These are phyloP conservation scores for Xylaria multiplex DNA, from an alignment of 2,329 filamentous ascomycete species.

Conservation along the genomic window DNA sequence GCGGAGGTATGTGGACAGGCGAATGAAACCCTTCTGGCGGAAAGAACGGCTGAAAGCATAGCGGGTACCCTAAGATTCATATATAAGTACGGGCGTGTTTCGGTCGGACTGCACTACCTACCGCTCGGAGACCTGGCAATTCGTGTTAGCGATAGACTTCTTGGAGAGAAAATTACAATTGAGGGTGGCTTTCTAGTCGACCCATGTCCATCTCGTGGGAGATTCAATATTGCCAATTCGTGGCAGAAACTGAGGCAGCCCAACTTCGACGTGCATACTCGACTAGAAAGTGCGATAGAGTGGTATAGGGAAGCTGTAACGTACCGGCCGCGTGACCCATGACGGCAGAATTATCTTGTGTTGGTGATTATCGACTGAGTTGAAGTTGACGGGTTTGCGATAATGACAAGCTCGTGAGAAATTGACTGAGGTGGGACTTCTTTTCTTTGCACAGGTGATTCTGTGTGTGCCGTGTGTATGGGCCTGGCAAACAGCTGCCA, in stretches of 20 bases:
- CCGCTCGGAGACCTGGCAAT: conserved; percentile 77
- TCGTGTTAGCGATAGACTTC: conserved; percentile 11
- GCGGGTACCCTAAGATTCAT: too few relatives aligned
- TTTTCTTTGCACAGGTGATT: conserved; percentile 32
- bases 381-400: conserved; percentile 39
- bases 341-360: conserved; percentile 65
- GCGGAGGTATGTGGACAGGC: conserved; percentile 91
- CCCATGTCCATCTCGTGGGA: background rate
- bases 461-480: conserved; percentile 35
- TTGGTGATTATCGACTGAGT: conserved; percentile 39
- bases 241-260: background rate
- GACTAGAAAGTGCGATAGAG: background rate
- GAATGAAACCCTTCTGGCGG: conserved; percentile 95
- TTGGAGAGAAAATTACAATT: background rate
- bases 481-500: conserved; percentile 25
- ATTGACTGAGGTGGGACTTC: conserved; percentile 44
- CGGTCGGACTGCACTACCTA: too few relatives aligned
- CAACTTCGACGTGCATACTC: background rate
- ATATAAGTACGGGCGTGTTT: too few relatives aligned
- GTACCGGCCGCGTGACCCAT: conserved; percentile 79
- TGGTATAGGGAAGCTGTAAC: background rate
- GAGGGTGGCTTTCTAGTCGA: background rate
- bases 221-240: too few relatives aligned
- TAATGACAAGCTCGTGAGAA: conserved; percentile 39
- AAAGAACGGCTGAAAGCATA: conserved; percentile 95